phyloP scores from a whole-genome alignment of 768 basidiomycete species.

The Mrakia hoshinonis region DNA sequence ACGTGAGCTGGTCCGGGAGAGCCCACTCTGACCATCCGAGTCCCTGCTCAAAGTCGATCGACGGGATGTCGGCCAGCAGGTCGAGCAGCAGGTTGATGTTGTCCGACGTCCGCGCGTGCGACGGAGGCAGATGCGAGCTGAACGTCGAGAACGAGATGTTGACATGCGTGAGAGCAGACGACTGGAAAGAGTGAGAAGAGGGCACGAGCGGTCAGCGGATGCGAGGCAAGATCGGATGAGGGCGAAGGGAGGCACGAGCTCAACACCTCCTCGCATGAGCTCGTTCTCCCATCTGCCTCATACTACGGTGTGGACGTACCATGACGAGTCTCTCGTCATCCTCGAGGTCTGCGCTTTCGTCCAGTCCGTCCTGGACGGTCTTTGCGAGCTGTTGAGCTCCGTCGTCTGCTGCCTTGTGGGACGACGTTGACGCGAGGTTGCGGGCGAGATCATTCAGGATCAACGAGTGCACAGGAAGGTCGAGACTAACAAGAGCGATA shows the following conservation, averaged over 20 bases:
- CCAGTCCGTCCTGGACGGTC: background rate
- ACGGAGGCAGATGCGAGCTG: conserved; percentile 22
- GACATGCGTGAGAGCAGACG: conserved; percentile 49
- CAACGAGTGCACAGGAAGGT: conserved; percentile 66
- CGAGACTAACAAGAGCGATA: conserved; percentile 48
- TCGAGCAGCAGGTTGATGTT: conserved; percentile 56
- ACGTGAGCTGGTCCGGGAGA: conserved; percentile 73
- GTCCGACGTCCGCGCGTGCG: conserved; percentile 53
- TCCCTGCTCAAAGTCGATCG: conserved; percentile 66
- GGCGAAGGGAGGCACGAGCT: background rate
- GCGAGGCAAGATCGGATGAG: background rate
- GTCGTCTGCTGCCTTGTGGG: conserved; percentile 43
- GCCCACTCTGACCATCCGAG: conserved; percentile 83
- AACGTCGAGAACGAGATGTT: conserved; percentile 77
- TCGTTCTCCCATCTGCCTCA: background rate
- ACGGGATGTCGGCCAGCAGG: conserved; percentile 62
- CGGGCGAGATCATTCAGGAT: conserved; percentile 66
- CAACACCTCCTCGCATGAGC: too few species aligned
- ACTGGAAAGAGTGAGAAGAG: background rate
- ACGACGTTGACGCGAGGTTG: conserved; percentile 48
- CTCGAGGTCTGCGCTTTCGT: background rate
- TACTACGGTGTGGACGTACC: background rate
- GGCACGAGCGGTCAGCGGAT: conserved; percentile 4
- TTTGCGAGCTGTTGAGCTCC: conserved; percentile 31
- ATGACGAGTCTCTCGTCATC: conserved; percentile 17